These are phyloP conservation scores for Leccinum pellstonianum DNA, from an alignment of 768 basidiomycete genomes.

Conservation along the genomic window DNA sequence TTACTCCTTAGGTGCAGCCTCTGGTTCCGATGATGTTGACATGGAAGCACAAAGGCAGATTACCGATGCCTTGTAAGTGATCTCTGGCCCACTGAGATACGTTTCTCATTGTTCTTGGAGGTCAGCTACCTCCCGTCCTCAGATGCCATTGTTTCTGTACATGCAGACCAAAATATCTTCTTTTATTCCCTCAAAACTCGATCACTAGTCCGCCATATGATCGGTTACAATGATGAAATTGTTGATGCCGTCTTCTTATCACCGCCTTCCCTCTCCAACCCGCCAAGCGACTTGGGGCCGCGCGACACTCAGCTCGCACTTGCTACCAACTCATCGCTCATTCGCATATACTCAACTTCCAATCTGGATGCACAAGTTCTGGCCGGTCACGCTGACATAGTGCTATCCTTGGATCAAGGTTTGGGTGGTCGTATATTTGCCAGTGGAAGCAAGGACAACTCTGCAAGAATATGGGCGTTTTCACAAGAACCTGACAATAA, in stretches of 20 bases:
- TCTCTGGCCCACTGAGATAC: neutral
- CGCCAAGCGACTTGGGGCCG: slow-evolving; percentile 19
- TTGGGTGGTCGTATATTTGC: slow-evolving; percentile 70
- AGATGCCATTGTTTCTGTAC: slow-evolving; percentile 74
- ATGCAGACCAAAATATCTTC: slow-evolving; percentile 96
- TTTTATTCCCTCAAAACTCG: slow-evolving; percentile 78
- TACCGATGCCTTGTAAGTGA: slow-evolving; percentile 72
- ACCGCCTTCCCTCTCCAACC: slow-evolving; percentile 26
- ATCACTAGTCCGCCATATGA: slow-evolving; percentile 71
- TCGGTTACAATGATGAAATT: slow-evolving; percentile 98
- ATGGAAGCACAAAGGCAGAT: slow-evolving; percentile 86
- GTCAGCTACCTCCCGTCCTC: slow-evolving; percentile 65
- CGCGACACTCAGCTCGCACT: slow-evolving; percentile 80
- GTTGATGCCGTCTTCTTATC: slow-evolving; percentile 84
- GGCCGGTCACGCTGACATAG: slow-evolving; percentile 88
- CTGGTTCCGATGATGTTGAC: slow-evolving; percentile 38
- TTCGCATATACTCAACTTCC: slow-evolving; percentile 80
- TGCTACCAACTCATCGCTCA: slow-evolving; percentile 96
- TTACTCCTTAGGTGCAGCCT: slow-evolving; percentile 51
- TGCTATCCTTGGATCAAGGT: slow-evolving; percentile 77
- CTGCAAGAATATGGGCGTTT: slow-evolving; percentile 79
- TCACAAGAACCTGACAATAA: slow-evolving; percentile 10
- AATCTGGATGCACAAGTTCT: slow-evolving; percentile 83
- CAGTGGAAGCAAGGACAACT: slow-evolving; percentile 90
- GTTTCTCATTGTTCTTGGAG: slow-evolving; percentile 17